A percentile compares a stretch with the other conserved stretches of the same genome.
These are phyloP conservation scores for Petasospora fabianii DNA, from an alignment of 1,139 yeast genomes.

Conservation along the genomic window DNA sequence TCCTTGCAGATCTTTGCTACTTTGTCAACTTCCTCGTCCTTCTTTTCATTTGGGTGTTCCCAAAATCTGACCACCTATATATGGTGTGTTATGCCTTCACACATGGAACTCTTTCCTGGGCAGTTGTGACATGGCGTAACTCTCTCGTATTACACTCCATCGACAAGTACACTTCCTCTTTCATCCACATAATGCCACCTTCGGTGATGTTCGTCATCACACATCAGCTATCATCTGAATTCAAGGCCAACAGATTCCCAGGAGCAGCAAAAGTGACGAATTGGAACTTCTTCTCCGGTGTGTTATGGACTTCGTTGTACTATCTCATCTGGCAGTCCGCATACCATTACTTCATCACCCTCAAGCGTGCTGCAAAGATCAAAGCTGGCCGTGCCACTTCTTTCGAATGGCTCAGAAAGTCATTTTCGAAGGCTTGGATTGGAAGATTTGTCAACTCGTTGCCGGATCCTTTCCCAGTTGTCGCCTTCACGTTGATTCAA, in stretches of 20 bases:
- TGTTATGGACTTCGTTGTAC: constrained; percentile 75
- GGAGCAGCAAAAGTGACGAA: constrained; percentile 66
- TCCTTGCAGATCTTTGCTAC: constrained; percentile 89
- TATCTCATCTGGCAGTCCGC: constrained; percentile 89
- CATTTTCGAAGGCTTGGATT: constrained; percentile 58
- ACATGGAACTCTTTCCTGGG: constrained; percentile 87
- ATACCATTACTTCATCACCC: constrained; percentile 90
- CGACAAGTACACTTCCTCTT: constrained; percentile 90
- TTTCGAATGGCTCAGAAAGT: constrained; percentile 74
- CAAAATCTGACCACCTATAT: constrained; percentile 66
- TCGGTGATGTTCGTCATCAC: constrained; percentile 82
- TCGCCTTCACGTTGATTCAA: constrained; percentile 84
- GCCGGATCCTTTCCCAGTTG: constrained; percentile 80
- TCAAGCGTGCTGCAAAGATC: constrained; percentile 73
- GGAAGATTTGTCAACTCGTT: constrained; percentile 80
- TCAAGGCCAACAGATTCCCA: constrained; percentile 59
- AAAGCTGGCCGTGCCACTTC: constrained; percentile 85
- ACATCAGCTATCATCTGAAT: constrained; percentile 65
- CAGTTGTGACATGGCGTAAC: constrained; percentile 94
- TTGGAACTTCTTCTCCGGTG: constrained; percentile 73
- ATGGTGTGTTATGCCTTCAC: constrained; percentile 82
- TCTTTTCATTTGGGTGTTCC: constrained; percentile 77
- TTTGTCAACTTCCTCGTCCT: constrained; percentile 75
- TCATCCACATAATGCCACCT: constrained; percentile 91
- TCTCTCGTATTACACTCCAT: constrained; percentile 87